Evolutionary conservation across 768 basidiomycete genomes (phyloP).

Genomic region (Tubosaeta sp.): DNA sequence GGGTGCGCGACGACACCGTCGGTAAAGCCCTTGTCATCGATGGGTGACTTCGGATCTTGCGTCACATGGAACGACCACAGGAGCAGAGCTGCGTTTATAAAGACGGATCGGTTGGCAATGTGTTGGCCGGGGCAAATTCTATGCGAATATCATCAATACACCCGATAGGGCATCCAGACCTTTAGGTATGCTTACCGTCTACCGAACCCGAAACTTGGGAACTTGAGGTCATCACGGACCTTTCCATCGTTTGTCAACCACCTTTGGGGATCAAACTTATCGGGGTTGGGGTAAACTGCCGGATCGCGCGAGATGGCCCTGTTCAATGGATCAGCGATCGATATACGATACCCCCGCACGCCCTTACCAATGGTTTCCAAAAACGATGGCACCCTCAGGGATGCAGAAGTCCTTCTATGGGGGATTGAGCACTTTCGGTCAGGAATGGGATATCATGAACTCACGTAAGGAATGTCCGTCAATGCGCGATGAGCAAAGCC

Average conservation of each 20-base stretch:
- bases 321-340: not conserved
- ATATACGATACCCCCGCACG: not conserved
- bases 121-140: conserved; percentile 68
- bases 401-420: conserved; percentile 33
- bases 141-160: not conserved
- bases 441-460: conserved; percentile 2
- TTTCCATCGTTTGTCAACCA: conserved; percentile 43
- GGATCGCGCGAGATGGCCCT: conserved; percentile 60
- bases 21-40: conserved; percentile 58
- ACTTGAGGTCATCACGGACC: conserved; percentile 49
- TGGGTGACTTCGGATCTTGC: conserved; percentile 47
- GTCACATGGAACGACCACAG: conserved; percentile 63
- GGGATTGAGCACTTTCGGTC: not conserved
- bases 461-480: conserved; percentile 60
- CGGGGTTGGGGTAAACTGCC: conserved; percentile 53
- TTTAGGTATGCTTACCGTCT: conserved; percentile 26
- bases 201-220: conserved; percentile 56
- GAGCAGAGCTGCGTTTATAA: conserved; percentile 59
- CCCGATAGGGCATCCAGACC: not conserved
- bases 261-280: conserved; percentile 53
- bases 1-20: conserved; percentile 65
- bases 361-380: conserved; percentile 34
- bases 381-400: conserved; percentile 34
- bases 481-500: conserved; percentile 65
- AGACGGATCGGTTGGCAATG: conserved; percentile 57